Evolutionary conservation across 1,284 basidiomycete species (phyloP).

Genomic region (Rhodotorula sp.): DNA sequence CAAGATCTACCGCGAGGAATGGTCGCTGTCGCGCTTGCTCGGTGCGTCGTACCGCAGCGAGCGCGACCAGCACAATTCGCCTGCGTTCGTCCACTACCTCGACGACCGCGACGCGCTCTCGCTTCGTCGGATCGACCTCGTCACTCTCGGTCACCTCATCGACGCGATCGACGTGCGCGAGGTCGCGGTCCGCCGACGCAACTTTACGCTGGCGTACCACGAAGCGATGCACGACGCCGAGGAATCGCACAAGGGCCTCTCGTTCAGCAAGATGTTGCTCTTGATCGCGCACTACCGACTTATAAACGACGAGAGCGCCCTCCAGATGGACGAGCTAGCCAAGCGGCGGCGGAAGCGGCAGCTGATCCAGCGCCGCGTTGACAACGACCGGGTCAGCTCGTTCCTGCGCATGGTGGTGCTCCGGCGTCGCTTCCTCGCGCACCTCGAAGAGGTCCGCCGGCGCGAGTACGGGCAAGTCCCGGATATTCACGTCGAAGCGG

Average conservation of each 20-base stretch:
- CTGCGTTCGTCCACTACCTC: constrained; percentile 28
- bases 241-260: constrained; percentile 73
- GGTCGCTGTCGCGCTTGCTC: constrained; percentile 61
- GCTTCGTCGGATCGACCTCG: constrained; percentile 52
- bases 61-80: constrained; percentile 12
- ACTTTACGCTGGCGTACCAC: constrained; percentile 75
- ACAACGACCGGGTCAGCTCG: constrained; percentile 77
- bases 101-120: constrained; percentile 20
- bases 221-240: constrained; percentile 72
- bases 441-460: constrained; percentile 2
- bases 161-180: constrained; percentile 63
- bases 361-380: constrained; percentile 75
- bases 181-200: constrained; percentile 65
- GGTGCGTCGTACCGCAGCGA: constrained; percentile 13
- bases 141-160: constrained; percentile 62
- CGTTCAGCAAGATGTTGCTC: constrained; percentile 86
- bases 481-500: not conserved
- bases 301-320: constrained; percentile 80
- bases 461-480: not conserved
- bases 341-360: constrained; percentile 72
- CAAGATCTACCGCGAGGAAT: constrained; percentile 71
- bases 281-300: constrained; percentile 88
- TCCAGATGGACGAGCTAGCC: constrained; percentile 82
- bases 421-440: constrained; percentile 63
- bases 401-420: constrained; percentile 71